Evolutionary conservation across 2,329 filamentous ascomycete species (phyloP), one percentile per base, ranked within the genome.

Genomic region (Nemania diffusa): DNA sequence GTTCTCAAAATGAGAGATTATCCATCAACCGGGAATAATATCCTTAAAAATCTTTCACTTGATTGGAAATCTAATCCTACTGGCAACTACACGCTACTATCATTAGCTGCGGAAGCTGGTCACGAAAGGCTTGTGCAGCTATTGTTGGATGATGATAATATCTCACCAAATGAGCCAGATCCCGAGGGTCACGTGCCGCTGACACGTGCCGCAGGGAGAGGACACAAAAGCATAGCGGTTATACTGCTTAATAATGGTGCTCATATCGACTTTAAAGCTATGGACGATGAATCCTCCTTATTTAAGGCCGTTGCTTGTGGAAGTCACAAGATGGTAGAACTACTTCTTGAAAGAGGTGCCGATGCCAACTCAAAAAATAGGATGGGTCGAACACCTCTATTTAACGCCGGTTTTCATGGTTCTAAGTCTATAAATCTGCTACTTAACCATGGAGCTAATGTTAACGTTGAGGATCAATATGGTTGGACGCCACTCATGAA

Each of bases 141-240:
- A 26, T 55, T 66, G 40, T 44, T 13, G n/a, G n/a, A n/a, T 64
- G 1, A 71, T 73, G 2, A 75, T 76, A 1, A 26, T 13, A 1
- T 17, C 24, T 1, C 26, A 5, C 7, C 15, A 17, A 27, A 51
- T 32, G 13, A 6, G 3, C 6, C 13, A 1, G 29, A 40, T 51
- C 20, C 29, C 34, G 27, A 37, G 15, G 20, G 52, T 15, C 15
- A 5, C 22, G 22, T 7, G n/a, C 24, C 40, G 20, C 29, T 63
- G 8, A 2, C 17, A 5, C 1, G 1, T n/a, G 44, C 24, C 24
- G 44, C 24, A 4, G 1, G 2, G 2, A 0, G 2, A 5, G 4
- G 24, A 3, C 7, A 44, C 15, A 3, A 15, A 17, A 6, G n/a
- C 3, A 9, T 52, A 22, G 2, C 34, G 15, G n/a, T 26, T 17